Conservation (phyloP, 495 filamentous ascomycete genomes). For the Podospora pseudopauciseta region DNA sequence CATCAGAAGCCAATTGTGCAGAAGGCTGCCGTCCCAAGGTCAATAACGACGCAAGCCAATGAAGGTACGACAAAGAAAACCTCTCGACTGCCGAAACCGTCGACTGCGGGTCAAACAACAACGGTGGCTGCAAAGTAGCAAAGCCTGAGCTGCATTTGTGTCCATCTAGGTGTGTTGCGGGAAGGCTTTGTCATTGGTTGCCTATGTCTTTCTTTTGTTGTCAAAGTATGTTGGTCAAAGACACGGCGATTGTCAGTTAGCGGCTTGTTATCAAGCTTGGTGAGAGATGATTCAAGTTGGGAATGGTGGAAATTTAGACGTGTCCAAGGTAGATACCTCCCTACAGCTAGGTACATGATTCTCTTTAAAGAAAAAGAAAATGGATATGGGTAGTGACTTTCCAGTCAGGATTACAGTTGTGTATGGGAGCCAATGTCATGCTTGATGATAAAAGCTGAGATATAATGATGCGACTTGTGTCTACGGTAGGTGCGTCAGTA, state of each 20-base stretch:
- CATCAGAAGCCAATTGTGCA: neutral
- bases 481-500: no score
- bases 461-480: no score
- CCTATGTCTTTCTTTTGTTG: neutral
- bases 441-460: no score
- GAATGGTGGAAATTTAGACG: no score
- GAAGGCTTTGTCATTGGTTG: neutral
- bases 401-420: no score
- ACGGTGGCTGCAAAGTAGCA: neutral
- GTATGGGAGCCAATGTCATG: no score
- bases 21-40: neutral
- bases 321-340: no score
- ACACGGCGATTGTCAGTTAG: neutral
- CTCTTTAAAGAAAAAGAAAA: no score
- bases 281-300: no score
- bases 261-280: no score
- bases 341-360: no score
- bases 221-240: neutral
- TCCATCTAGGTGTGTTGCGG: neutral
- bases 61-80: neutral
- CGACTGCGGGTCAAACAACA: neutral
- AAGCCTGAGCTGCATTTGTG: neutral
- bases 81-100: neutral
- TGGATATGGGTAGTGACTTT: no score
- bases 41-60: neutral